These are phyloP conservation scores for Diatrype stigma DNA, from an alignment of 2,329 filamentous ascomycete species.

Conservation along the genomic window DNA sequence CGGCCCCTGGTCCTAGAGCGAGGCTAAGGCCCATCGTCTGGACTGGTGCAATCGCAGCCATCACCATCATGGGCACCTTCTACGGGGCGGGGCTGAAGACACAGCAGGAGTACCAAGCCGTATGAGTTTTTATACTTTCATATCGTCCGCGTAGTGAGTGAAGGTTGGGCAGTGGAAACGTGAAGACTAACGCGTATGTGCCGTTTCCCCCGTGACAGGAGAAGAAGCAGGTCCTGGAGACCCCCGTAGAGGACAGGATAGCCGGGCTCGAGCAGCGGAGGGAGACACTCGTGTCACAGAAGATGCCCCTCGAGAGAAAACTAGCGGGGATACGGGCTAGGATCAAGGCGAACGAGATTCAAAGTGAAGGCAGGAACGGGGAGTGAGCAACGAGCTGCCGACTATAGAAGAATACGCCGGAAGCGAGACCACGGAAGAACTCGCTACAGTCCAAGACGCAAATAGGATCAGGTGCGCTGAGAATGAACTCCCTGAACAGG, in stretches of 20 bases:
- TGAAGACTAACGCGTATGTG: neutral
- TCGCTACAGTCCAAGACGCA: too few relatives aligned
- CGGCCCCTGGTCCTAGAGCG: slow-evolving; percentile 2
- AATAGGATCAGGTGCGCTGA: too few relatives aligned
- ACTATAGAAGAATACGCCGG: too few relatives aligned
- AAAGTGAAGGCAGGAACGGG: slow-evolving; percentile 10
- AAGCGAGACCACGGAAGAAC: too few relatives aligned
- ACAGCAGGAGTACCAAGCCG: slow-evolving; percentile 42
- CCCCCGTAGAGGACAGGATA: slow-evolving; percentile 40
- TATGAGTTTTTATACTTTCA: slow-evolving; percentile 15
- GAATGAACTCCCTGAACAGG: too few relatives aligned
- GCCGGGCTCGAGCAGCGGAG: slow-evolving; percentile 39
- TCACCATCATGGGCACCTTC: slow-evolving; percentile 42
- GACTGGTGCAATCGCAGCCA: slow-evolving; percentile 42
- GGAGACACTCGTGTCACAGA: slow-evolving; percentile 34
- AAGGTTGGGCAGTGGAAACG: neutral
- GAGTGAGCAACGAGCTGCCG: too few relatives aligned
- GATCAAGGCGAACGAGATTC: slow-evolving; percentile 33
- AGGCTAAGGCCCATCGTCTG: slow-evolving; percentile 21
- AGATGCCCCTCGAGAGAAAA: slow-evolving; percentile 37
- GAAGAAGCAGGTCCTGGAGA: slow-evolving; percentile 33
- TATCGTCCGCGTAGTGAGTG: neutral
- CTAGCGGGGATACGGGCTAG: slow-evolving; percentile 35
- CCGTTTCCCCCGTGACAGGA: slow-evolving; percentile 17
- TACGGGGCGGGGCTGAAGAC: slow-evolving; percentile 48